phyloP scores from a whole-genome alignment of 2,329 filamentous ascomycete genomes.

The Alternaria tenuissima region DNA sequence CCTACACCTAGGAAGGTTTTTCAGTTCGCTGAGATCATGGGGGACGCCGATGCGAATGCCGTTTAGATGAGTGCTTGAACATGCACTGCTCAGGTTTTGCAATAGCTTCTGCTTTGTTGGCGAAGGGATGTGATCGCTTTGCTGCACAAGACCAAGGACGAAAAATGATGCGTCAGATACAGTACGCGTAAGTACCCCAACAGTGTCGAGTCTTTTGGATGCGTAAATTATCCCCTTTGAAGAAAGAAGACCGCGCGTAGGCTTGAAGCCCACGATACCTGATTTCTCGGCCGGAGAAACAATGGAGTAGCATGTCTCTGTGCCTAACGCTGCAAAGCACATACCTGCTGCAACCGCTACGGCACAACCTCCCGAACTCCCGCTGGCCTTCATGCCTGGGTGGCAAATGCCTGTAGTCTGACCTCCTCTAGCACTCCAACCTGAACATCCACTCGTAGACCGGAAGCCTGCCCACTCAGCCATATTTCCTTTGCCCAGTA shows the following conservation, averaged over 20 bases:
- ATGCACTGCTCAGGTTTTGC: constrained; percentile 14
- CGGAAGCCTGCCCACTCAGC: constrained; percentile 66
- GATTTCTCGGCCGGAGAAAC: constrained; percentile 28
- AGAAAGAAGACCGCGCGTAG: constrained; percentile 61
- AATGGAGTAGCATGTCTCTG: constrained; percentile 53
- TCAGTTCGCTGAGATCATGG: neutral
- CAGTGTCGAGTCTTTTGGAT: constrained; percentile 59
- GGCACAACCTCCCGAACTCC: constrained; percentile 67
- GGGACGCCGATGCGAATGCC: constrained; percentile 20
- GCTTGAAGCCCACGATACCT: constrained; percentile 30
- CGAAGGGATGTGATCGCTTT: neutral
- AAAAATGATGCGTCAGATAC: constrained; percentile 60
- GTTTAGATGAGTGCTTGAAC: neutral
- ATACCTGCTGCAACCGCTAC: constrained; percentile 66
- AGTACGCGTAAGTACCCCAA: constrained; percentile 61
- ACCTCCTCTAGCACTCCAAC: constrained; percentile 69
- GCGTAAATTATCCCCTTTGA: constrained; percentile 68
- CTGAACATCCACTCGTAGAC: constrained; percentile 62
- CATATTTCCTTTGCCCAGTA: constrained; percentile 70
- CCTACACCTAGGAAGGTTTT: constrained; percentile 1
- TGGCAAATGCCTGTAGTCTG: constrained; percentile 68
- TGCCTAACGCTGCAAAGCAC: constrained; percentile 64
- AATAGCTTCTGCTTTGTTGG: neutral
- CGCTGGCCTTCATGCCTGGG: constrained; percentile 65
- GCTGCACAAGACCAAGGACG: constrained; percentile 50